Evolutionary conservation across 1,284 basidiomycete genomes (phyloP).

Genomic region (Sparassis latifolia): DNA sequence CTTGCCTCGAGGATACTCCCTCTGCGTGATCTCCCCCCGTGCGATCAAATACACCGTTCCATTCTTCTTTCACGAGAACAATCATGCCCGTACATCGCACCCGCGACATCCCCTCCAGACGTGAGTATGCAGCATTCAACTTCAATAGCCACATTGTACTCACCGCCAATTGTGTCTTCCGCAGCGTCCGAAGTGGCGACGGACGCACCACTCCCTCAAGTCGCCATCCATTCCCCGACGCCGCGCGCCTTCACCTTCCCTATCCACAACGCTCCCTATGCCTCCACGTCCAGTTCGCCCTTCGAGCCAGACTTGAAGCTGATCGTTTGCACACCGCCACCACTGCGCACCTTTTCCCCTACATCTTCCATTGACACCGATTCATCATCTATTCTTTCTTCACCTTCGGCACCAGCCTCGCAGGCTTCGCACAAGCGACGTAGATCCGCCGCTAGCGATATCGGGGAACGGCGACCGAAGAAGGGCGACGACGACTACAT

Average conservation of each 20-base stretch:
- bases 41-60: conserved; percentile 20
- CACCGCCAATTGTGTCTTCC: conserved; percentile 12
- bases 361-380: conserved; percentile 44
- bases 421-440: conserved; percentile 46
- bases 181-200: conserved; percentile 70
- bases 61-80: conserved; percentile 31
- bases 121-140: conserved; percentile 34
- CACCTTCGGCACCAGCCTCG: conserved; percentile 27
- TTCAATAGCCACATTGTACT: conserved; percentile 16
- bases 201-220: conserved; percentile 51
- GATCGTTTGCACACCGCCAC: conserved; percentile 40
- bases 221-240: conserved; percentile 67
- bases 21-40: conserved; percentile 15
- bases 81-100: conserved; percentile 73
- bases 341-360: conserved; percentile 32
- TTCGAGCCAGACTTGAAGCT: conserved; percentile 62
- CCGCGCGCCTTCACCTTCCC: conserved; percentile 72
- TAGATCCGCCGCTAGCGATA: conserved; percentile 50
- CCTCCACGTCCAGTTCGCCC: conserved; percentile 57
- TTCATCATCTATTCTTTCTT: conserved; percentile 32
- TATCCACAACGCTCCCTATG: conserved; percentile 58
- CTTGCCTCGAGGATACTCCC: conserved; percentile 21
- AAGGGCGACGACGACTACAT: conserved; percentile 77
- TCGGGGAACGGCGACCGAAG: conserved; percentile 65
- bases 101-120: conserved; percentile 58